These are phyloP conservation scores for Diaporthe eres DNA, from an alignment of 2,329 filamentous ascomycete species.

Conservation along the genomic window DNA sequence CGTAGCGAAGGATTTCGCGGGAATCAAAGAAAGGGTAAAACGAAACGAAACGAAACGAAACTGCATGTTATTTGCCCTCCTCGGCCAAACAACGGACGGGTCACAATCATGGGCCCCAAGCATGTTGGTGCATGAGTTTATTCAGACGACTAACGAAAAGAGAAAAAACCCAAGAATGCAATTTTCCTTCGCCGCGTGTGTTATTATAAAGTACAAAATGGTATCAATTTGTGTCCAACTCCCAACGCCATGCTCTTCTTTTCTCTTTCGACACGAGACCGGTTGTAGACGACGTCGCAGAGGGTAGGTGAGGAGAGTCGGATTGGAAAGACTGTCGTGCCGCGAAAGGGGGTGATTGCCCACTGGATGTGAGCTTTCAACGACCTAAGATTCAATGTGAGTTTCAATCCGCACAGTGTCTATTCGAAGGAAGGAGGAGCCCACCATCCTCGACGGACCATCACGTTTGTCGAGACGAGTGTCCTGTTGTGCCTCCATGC, in stretches of 20 bases:
- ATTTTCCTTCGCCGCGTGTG: too few species aligned
- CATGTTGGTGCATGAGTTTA: slow-evolving; percentile 14
- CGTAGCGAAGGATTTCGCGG: neutral
- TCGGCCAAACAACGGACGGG: slow-evolving; percentile 5
- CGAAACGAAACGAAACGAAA: neutral
- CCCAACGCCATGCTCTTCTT: slow-evolving; percentile 3
- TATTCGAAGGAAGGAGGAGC: neutral
- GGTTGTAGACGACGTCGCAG: neutral
- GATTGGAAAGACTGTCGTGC: neutral
- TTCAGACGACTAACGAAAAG: neutral
- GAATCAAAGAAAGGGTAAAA: neutral
- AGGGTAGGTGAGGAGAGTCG: neutral
- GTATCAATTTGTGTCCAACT: slow-evolving; percentile 14
- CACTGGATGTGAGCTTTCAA: neutral
- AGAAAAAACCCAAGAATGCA: neutral
- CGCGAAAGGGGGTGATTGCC: neutral
- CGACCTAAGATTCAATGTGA: neutral
- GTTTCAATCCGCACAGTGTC: neutral
- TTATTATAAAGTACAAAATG: neutral
- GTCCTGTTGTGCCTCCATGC: neutral
- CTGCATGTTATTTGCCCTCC: neutral
- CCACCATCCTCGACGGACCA: neutral
- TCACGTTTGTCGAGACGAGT: neutral
- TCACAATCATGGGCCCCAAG: slow-evolving; percentile 1
- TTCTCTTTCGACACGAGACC: neutral